Conservation (phyloP, 495 filamentous ascomycete species). For the Staphylotrichum tortipilum region DNA sequence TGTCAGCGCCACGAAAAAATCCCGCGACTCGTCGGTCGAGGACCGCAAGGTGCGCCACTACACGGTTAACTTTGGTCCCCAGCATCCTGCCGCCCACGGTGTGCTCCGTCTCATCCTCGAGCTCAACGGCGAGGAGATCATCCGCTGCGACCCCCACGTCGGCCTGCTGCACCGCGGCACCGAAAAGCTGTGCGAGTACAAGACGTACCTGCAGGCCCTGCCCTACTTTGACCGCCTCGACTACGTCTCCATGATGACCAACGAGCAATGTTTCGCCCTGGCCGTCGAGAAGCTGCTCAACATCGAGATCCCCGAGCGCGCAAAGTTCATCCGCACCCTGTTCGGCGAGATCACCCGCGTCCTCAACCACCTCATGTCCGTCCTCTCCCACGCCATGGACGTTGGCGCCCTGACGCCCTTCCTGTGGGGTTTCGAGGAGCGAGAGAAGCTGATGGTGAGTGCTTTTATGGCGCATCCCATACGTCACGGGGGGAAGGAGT, state of each 20-base stretch:
- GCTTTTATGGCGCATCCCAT: neutral
- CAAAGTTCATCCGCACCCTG: conserved; percentile 94
- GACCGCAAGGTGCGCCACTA: conserved; percentile 94
- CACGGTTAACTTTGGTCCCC: conserved; percentile 98
- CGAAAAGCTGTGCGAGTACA: conserved; percentile 99
- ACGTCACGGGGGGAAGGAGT: too few species aligned
- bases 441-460: conserved; percentile 96
- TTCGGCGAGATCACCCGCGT: conserved; percentile 95
- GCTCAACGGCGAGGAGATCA: conserved; percentile 94
- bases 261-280: conserved; percentile 93
- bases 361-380: conserved; percentile 96
- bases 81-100: conserved; percentile 97
- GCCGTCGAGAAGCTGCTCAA: conserved; percentile 98
- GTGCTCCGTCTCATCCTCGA: conserved; percentile 97
- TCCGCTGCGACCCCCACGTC: conserved; percentile 94
- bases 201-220: conserved; percentile 95
- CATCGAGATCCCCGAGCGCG: conserved; percentile 88
- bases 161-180: conserved; percentile 94
- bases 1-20: conserved; percentile 41
- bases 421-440: conserved; percentile 99
- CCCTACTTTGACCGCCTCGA: conserved; percentile 99
- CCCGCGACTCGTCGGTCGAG: conserved; percentile 39
- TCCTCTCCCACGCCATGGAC: conserved; percentile 98
- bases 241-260: conserved; percentile 99
- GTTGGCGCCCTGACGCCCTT: conserved; percentile 97